Evolutionary conservation across 768 basidiomycete species (phyloP).

Genomic region (Clavaria fumosa): DNA sequence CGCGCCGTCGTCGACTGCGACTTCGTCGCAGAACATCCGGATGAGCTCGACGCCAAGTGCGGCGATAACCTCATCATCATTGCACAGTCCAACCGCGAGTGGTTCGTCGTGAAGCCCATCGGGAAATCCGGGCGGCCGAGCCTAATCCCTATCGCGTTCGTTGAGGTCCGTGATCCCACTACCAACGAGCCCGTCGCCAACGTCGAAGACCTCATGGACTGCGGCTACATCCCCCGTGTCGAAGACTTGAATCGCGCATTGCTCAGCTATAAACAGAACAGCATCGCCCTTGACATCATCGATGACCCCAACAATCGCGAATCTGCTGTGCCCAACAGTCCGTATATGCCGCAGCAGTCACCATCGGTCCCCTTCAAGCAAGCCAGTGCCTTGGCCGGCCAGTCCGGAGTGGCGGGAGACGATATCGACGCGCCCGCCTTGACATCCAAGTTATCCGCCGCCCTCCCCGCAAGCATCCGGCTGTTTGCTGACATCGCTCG

Average conservation of each 20-base stretch:
- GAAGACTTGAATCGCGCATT: slow-evolving; percentile 98
- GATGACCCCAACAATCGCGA: slow-evolving; percentile 36
- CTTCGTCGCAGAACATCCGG: slow-evolving; percentile 86
- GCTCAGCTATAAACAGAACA: slow-evolving; percentile 89
- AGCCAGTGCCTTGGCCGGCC: slow-evolving; percentile 13
- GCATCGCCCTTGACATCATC: slow-evolving; percentile 86
- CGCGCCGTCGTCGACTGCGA: slow-evolving; percentile 95
- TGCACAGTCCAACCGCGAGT: slow-evolving; percentile 98
- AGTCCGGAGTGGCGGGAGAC: slow-evolving; percentile 13
- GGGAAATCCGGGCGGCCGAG: slow-evolving; percentile 89
- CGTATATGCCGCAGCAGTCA: slow-evolving; percentile 19
- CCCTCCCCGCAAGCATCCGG: slow-evolving; percentile 53
- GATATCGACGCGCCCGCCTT: slow-evolving; percentile 5
- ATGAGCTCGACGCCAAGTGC: slow-evolving; percentile 88
- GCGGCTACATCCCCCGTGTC: slow-evolving; percentile 83
- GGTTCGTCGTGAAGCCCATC: slow-evolving; percentile 99
- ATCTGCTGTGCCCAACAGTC: slow-evolving; percentile 30
- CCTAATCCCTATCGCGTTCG: slow-evolving; percentile 92
- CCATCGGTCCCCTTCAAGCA: slow-evolving; percentile 13
- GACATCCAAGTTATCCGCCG: neutral
- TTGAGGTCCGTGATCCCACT: slow-evolving; percentile 86
- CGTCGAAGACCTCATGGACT: slow-evolving; percentile 64
- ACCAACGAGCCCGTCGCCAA: slow-evolving; percentile 71
- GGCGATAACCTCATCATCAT: slow-evolving; percentile 94
- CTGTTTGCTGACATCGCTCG: slow-evolving; percentile 79